phyloP scores from a whole-genome alignment of 176 grass and related monocot species.

The Chrysopogon serrulatus region DNA sequence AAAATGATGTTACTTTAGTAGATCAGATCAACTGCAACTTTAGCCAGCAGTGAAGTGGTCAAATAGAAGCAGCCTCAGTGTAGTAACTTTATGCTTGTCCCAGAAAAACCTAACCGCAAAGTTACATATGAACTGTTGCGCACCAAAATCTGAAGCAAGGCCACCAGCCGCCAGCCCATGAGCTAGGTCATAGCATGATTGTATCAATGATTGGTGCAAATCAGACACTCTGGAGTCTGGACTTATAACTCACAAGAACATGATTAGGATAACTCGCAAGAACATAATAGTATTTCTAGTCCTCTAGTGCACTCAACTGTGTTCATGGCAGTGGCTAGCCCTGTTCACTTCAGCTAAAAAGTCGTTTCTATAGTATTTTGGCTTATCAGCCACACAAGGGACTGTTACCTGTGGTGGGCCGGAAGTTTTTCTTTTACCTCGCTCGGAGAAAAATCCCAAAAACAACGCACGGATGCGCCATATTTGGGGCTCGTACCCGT shows the following conservation, averaged over 20 bases:
- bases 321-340: neutral
- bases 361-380: no score
- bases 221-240: conserved; percentile 28
- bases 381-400: no score
- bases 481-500: no score
- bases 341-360: no score
- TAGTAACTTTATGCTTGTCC: conserved; percentile 13
- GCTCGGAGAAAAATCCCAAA: no score
- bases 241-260: conserved; percentile 25
- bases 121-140: neutral
- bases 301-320: neutral
- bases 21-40: conserved; percentile 11
- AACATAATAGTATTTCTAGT: neutral
- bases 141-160: neutral
- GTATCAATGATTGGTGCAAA: conserved; percentile 20
- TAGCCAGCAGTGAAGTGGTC: neutral
- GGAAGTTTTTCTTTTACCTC: no score
- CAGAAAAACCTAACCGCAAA: conserved; percentile 19
- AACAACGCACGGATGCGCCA: no score
- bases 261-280: conserved; percentile 19
- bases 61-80: neutral
- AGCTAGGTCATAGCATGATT: conserved; percentile 18
- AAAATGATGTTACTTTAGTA: neutral
- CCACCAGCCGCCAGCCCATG: neutral
- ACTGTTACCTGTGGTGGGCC: no score